phyloP scores from a whole-genome alignment of 306 rosid species.

The Quercus gilva region DNA sequence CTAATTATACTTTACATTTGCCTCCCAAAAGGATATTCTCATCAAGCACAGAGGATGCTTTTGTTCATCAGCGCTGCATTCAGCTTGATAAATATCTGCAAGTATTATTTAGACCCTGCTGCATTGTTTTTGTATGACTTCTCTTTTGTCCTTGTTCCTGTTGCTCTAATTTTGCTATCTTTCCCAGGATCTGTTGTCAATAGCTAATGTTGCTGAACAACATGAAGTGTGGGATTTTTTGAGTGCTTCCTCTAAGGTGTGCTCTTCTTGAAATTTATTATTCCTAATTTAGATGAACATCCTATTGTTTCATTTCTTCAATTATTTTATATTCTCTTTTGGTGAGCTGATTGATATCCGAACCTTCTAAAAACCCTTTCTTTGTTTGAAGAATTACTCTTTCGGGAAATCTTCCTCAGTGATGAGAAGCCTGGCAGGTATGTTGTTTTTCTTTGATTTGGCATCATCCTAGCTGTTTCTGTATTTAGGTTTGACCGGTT shows the following conservation, averaged over 20 bases:
- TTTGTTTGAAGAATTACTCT: constrained; percentile 65
- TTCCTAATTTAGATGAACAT: constrained; percentile 13
- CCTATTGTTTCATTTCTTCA: background rate
- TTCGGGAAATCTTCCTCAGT: constrained; percentile 89
- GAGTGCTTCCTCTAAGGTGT: constrained; percentile 88
- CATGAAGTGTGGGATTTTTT: constrained; percentile 98
- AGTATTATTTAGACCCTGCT: constrained; percentile 38
- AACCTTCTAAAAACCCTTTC: constrained; percentile 9
- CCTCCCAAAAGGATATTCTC: constrained; percentile 99
- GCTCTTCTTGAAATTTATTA: constrained; percentile 25
- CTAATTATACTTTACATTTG: constrained; percentile 80
- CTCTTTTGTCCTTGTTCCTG: constrained; percentile 5
- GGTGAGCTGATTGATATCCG: constrained; percentile 22
- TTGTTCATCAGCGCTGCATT: constrained; percentile 97
- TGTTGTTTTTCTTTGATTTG: constrained; percentile 30
- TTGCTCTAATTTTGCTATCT: constrained; percentile 25
- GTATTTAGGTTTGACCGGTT: constrained; percentile 11
- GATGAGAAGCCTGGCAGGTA: constrained; percentile 98
- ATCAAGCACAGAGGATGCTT: constrained; percentile 96
- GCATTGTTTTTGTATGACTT: constrained; percentile 4
- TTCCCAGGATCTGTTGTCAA: constrained; percentile 82
- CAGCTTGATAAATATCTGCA: constrained; percentile 94
- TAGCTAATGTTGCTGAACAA: constrained; percentile 90
- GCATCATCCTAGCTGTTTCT: constrained; percentile 20
- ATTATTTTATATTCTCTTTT: constrained; percentile 3